A percentile compares a stretch with the other conserved stretches of the same genome.
These are phyloP conservation scores for Paspalum vaginatum DNA, from an alignment of 176 grass and related monocot genomes.

Conservation along the genomic window DNA sequence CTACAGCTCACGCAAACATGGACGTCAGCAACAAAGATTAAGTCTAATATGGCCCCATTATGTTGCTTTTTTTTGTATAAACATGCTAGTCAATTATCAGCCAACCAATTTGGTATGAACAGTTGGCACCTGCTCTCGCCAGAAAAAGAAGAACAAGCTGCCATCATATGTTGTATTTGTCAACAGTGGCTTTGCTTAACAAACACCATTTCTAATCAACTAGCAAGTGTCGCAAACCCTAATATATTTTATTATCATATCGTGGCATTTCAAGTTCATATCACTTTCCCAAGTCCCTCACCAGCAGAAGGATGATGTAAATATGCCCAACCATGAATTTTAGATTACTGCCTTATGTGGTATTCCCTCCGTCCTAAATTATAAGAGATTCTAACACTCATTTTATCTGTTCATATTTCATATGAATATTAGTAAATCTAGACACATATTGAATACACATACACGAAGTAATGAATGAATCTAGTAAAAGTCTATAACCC, in stretches of 20 bases:
- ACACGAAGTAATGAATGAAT: too few relatives aligned
- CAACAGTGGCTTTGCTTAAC: conserved; percentile 33
- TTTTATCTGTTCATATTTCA: too few relatives aligned
- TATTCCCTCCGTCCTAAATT: too few relatives aligned
- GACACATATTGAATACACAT: too few relatives aligned
- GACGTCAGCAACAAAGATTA: too few relatives aligned
- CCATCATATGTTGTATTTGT: conserved; percentile 14
- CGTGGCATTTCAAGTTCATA: neutral
- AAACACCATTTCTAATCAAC: conserved; percentile 24
- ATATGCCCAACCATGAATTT: neutral
- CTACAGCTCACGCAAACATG: too few relatives aligned
- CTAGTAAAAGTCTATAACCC: too few relatives aligned
- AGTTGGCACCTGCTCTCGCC: conserved; percentile 17
- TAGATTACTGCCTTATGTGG: neutral
- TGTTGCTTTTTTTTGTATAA: too few relatives aligned
- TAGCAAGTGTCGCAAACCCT: neutral
- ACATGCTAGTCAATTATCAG: neutral
- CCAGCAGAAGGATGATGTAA: neutral
- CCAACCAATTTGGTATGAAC: conserved; percentile 16
- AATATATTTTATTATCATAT: neutral
- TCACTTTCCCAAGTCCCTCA: conserved; percentile 2
- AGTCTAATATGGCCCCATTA: too few relatives aligned
- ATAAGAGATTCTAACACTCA: too few relatives aligned
- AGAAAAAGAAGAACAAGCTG: neutral
- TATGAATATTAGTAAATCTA: too few relatives aligned